These are phyloP conservation scores for Physcomitrium patens DNA, from an alignment of 225 moss, liverwort and hornwort genomes.

Conservation along the genomic window DNA sequence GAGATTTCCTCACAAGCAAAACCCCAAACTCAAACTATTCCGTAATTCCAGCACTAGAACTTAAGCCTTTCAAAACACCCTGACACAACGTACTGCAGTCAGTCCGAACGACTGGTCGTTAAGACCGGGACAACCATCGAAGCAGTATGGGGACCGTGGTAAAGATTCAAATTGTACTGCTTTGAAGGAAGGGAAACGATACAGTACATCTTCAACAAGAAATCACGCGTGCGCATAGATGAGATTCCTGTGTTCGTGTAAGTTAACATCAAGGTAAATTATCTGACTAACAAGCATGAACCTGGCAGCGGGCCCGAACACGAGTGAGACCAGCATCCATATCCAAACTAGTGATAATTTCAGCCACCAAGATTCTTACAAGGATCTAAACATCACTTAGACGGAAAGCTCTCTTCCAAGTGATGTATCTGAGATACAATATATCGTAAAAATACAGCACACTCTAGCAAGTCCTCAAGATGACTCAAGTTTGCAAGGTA, in stretches of 20 bases:
- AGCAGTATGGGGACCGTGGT: background rate
- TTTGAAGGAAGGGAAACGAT: background rate
- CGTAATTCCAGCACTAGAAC: background rate
- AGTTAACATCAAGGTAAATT: background rate
- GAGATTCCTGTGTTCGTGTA: background rate
- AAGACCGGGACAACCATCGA: conserved; percentile 4
- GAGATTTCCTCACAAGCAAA: background rate
- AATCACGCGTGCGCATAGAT: background rate
- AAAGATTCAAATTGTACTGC: background rate
- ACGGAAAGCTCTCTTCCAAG: too few relatives aligned
- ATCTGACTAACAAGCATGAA: background rate
- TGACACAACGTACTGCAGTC: background rate
- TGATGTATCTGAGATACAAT: too few relatives aligned
- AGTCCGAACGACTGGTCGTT: background rate
- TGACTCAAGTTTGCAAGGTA: too few relatives aligned
- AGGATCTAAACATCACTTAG: too few relatives aligned
- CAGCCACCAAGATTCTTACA: too few relatives aligned
- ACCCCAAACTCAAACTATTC: background rate
- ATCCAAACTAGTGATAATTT: too few relatives aligned
- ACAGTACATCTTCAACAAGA: background rate
- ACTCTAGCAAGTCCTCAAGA: too few relatives aligned
- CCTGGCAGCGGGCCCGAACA: background rate
- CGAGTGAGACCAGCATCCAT: too few relatives aligned
- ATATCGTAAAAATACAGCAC: too few relatives aligned
- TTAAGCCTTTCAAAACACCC: conserved; percentile 3